Evolutionary conservation across 2,329 filamentous ascomycete genomes (phyloP).

Genomic region (Arthrobotrys iridis): DNA sequence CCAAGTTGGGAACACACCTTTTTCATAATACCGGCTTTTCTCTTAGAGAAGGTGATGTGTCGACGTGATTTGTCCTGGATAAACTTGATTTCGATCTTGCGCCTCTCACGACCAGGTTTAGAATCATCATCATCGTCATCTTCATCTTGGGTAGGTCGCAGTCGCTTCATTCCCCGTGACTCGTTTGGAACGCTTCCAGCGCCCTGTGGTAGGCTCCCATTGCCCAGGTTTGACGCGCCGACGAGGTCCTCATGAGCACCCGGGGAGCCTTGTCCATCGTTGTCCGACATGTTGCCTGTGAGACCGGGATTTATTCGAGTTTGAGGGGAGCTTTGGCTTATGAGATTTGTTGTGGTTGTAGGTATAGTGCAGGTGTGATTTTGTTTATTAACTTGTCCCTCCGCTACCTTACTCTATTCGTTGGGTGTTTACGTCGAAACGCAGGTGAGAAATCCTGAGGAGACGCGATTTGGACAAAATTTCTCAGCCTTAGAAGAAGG

Average conservation of each 20-base stretch:
- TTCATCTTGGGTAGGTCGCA: slow-evolving; percentile 81
- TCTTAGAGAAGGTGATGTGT: slow-evolving; percentile 99
- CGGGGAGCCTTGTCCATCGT: slow-evolving; percentile 66
- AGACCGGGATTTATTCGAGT: not conserved
- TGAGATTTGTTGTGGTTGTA: not conserved
- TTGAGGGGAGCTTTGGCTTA: not conserved
- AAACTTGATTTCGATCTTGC: slow-evolving; percentile 99
- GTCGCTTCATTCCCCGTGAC: slow-evolving; percentile 87
- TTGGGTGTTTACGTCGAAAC: not conserved
- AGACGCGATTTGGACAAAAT: not conserved
- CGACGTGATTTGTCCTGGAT: slow-evolving; percentile 99
- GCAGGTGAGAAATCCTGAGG: not conserved
- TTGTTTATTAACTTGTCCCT: not conserved
- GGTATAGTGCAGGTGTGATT: not conserved
- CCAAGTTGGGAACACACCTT: slow-evolving; percentile 72
- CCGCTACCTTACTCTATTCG: not conserved
- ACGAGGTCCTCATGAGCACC: slow-evolving; percentile 66
- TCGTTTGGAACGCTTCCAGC: slow-evolving; percentile 66
- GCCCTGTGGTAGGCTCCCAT: slow-evolving; percentile 65
- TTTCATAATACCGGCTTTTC: slow-evolving; percentile 99
- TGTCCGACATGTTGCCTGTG: slow-evolving; percentile 63
- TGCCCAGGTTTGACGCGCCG: slow-evolving; percentile 72
- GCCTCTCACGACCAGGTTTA: slow-evolving; percentile 95
- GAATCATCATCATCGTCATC: slow-evolving; percentile 98
- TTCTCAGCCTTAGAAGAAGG: not conserved